Conservation (phyloP, 257 asterid genomes). For the Coffea canephora region DNA sequence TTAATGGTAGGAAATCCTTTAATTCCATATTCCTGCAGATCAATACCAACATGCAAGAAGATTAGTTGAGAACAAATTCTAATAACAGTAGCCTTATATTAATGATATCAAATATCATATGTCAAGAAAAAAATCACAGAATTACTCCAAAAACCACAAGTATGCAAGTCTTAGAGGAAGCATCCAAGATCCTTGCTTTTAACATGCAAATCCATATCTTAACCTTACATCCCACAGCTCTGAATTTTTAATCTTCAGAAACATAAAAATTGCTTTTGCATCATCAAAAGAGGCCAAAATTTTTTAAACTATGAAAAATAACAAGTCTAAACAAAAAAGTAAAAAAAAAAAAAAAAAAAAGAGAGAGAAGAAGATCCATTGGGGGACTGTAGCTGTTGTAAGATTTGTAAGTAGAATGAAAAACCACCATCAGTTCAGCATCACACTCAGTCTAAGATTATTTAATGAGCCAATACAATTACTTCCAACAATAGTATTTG, state of each 20-base stretch:
- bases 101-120: neutral
- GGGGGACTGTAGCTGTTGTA: neutral
- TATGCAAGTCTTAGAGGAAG: neutral
- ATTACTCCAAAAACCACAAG: neutral
- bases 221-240: neutral
- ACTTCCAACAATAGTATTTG: neutral
- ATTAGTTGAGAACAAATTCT: neutral
- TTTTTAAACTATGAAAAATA: neutral
- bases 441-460: too few relatives aligned
- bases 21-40: constrained; percentile 80
- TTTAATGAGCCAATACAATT: neutral
- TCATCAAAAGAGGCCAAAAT: neutral
- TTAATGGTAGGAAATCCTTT: constrained; percentile 93
- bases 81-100: neutral
- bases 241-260: neutral
- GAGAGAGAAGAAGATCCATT: neutral
- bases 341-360: too few relatives aligned
- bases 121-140: neutral
- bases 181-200: neutral
- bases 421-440: too few relatives aligned
- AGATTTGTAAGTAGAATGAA: too few relatives aligned
- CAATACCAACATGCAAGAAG: neutral
- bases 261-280: neutral
- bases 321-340: neutral
- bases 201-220: neutral